Evolutionary conservation across 441 rosid genomes (phyloP), one percentile per base, ranked within the genome.

Genomic region (Omphalea diandra): DNA sequence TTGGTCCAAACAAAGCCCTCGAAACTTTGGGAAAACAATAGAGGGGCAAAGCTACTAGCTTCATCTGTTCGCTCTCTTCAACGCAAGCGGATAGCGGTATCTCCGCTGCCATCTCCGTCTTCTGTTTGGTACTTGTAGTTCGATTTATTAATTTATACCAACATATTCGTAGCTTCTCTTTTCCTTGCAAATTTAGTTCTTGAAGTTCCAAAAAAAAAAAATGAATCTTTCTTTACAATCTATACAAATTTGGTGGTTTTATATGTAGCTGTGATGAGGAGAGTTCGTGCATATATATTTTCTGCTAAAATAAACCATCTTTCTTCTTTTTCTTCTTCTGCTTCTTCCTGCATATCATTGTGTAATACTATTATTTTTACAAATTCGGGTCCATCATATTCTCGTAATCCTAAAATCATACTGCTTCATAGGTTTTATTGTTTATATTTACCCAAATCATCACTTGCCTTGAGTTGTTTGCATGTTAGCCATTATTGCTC

Each of bases 401-500:
- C 62, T 64, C 44, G 40, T 47, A 27, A 17, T 26, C 46, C 60
- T 0, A 72, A 5, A 26, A 54, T 17, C 18, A 26, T 53, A 57
- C 38, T 29, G 18, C 22, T 11, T 17, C 22, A 33, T 62, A n/a
- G 60, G 10, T 63, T 17, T 32, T 59, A 29, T 63, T 36, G 27
- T 44, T 50, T 52, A 10, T 41, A 55, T 65, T 57, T 33, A 7
- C 15, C 62, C 27, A 17, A 32, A 12, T 40, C 67, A 38, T 56
- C 74, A 26, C 63, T 5, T 20, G 43, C 65, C 65, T 41, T 52
- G 8, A 33, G n/a, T 31, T 35, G 52, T 35, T 67, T 49, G 22
- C 24, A 38, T 15, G 66, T 55, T 57, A 1, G 68, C n/a, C 50
- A 73, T 5, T 80, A 73, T 60, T 83, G 76, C 71, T 81, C 85